A percentile compares a stretch with the other conserved stretches of the same genome.
phyloP scores from a whole-genome alignment of 164 flowering plant genomes.

The Buxus sempervirens region DNA sequence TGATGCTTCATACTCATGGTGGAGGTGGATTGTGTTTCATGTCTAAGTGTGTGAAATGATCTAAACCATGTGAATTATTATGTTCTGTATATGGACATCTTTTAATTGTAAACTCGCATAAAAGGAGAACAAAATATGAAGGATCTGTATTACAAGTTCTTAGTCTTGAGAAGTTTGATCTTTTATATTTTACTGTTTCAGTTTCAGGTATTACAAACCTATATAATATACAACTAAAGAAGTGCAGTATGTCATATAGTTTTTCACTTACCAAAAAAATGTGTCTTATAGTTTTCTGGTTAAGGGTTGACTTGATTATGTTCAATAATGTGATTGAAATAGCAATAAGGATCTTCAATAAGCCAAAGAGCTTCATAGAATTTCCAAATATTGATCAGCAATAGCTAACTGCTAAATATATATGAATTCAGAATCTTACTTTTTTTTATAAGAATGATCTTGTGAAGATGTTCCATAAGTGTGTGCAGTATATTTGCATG shows the following conservation, averaged over 20 bases:
- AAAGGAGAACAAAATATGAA: too few relatives aligned
- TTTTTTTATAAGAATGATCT: too few relatives aligned
- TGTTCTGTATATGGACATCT: too few relatives aligned
- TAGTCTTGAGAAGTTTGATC: too few relatives aligned
- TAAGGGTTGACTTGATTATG: background rate
- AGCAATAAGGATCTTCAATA: background rate
- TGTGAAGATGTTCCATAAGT: background rate
- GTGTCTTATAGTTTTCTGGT: too few relatives aligned
- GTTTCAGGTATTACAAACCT: too few relatives aligned
- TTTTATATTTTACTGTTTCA: too few relatives aligned
- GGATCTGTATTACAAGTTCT: too few relatives aligned
- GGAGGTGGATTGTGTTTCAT: background rate
- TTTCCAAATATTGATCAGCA: background rate
- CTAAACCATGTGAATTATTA: background rate
- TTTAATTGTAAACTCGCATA: background rate
- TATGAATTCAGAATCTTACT: background rate
- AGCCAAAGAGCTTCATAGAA: background rate
- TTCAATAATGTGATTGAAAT: background rate
- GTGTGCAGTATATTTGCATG: background rate
- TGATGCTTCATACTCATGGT: background rate
- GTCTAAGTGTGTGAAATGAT: background rate
- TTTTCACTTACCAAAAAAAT: too few relatives aligned
- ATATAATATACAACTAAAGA: background rate
- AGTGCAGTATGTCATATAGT: background rate
- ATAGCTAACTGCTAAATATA: background rate